These are phyloP conservation scores for Fusarium circinatum DNA, from an alignment of 2,329 filamentous ascomycete species.

Conservation along the genomic window DNA sequence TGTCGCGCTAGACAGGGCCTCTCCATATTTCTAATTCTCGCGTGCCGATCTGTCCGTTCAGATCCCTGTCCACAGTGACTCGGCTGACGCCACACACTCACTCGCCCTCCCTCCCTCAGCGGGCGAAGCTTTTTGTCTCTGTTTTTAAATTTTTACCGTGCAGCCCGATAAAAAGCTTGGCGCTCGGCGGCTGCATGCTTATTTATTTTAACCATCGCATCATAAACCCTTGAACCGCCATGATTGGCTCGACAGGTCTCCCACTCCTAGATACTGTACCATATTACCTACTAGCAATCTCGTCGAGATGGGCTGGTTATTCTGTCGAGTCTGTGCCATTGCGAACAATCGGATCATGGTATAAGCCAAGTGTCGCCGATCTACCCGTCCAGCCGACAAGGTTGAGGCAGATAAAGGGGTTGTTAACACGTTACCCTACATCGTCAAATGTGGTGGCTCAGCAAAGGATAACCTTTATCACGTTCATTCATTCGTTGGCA, in stretches of 20 bases:
- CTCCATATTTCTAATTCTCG: conserved; percentile 42
- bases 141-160: conserved; percentile 40
- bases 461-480: not conserved
- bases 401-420: not conserved
- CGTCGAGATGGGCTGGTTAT: not conserved
- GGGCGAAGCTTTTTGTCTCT: conserved; percentile 42
- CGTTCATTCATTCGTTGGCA: not conserved
- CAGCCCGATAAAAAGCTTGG: conserved; percentile 45
- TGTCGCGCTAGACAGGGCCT: conserved; percentile 38
- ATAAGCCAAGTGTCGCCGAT: conserved; percentile 15
- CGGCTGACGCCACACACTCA: conserved; percentile 30
- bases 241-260: conserved; percentile 17
- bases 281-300: not conserved
- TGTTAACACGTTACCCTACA: not conserved
- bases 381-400: conserved; percentile 17
- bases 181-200: conserved; percentile 44
- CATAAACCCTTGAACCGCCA: conserved; percentile 12
- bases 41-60: conserved; percentile 44
- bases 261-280: not conserved
- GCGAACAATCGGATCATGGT: not conserved
- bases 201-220: conserved; percentile 27
- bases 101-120: conserved; percentile 19
- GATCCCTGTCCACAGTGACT: conserved; percentile 34
- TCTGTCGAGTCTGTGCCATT: not conserved
- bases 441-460: not conserved